Conservation (phyloP, 139 green algal species). For the Micromonas commoda region DNA sequence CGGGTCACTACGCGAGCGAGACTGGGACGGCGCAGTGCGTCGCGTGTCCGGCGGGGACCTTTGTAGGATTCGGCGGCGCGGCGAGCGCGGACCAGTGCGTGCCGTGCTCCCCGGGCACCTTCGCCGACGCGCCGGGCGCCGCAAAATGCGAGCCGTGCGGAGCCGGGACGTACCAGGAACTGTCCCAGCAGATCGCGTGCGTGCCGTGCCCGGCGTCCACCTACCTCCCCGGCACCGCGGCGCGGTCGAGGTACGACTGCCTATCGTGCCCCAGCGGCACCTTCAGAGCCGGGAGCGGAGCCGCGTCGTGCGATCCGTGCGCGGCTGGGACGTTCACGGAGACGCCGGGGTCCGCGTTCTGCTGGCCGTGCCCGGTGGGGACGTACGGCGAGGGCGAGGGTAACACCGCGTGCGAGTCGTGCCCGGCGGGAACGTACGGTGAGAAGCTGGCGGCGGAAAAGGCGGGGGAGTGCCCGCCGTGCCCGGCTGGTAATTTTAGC, state of each 20-base stretch:
- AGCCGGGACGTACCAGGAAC: neutral
- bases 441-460: neutral
- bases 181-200: neutral
- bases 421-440: neutral
- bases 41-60: neutral
- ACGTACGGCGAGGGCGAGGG: neutral
- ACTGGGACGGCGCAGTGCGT: neutral
- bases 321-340: neutral
- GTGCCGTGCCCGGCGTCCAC: neutral
- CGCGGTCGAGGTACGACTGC: neutral
- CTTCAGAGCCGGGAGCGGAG: neutral
- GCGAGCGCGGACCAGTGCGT: neutral
- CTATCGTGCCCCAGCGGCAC: neutral
- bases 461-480: neutral
- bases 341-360: neutral
- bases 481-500: neutral
- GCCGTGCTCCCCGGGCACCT: neutral
- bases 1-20: neutral
- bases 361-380: neutral
- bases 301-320: neutral
- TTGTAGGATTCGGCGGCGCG: neutral
- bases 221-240: neutral
- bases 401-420: neutral
- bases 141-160: neutral
- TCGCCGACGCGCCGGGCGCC: neutral